Base-by-base conservation (phyloP, 805 yeast genomes). In the Candida yuanshanica region DNA sequence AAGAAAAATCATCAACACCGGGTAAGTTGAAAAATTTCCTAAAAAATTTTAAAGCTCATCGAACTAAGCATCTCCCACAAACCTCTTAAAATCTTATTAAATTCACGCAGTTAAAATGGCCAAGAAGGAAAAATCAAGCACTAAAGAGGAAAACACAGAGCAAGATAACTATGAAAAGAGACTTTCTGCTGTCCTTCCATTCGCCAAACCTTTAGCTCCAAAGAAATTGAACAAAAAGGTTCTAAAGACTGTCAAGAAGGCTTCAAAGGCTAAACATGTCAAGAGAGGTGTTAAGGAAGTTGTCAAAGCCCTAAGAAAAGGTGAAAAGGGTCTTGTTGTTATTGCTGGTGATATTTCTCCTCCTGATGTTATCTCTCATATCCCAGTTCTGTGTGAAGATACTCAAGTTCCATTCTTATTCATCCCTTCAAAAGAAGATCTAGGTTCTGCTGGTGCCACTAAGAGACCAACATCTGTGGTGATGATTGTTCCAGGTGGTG, bases 241-340 rank as follows among this genome's bases (percentile, higher is more conserved):
- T 14, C 76, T 95, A 60, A 93, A 93, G 70, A 87, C 96, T 35
- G 95, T 93, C 49, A 93, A 93, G 76, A 91, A 88, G 66, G 98
- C 99, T 9, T 89, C 98, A 40, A 93, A 93, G 70, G 95, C 96
- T 50, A 93, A 93, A 70, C 96, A 91, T 66, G 96, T 93, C 54
- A 91, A 89, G 70, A 80, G 99, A 69, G 99, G 99, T 64, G 98
- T 93, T 43, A 93, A 93, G 68, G 99, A 93, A 69, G 99, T 93
- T 27, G 98, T 91, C 56, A 93, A 93, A 71, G 93, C 98, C 18
- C 76, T 93, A 49, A 82, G 99, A 73, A 93, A 93, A 68, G 98
- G 98, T 52, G 98, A 90, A 64, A 93, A 93, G 68, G 99, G 99
- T 40, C 74, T 93, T 39, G 98, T 93, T 32, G 72, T 93, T 52